A percentile compares a stretch with the other conserved stretches of the same genome.
Evolutionary conservation across 768 basidiomycete genomes (phyloP).

Genomic region (Pholiota conissans): DNA sequence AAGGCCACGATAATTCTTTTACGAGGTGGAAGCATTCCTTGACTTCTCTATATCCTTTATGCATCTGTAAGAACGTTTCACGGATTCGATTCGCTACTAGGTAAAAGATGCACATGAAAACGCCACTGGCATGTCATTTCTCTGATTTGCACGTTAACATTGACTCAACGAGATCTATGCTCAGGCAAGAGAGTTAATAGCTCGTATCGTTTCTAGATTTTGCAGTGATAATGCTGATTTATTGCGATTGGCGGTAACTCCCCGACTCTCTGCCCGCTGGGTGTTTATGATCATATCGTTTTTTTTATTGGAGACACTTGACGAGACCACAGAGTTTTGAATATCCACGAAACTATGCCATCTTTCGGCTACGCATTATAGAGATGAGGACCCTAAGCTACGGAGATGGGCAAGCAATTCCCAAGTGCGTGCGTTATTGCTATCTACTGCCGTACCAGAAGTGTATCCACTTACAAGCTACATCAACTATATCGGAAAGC

Average conservation of each 20-base stretch:
- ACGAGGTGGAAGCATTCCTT: neutral
- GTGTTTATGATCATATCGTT: neutral
- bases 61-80: neutral
- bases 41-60: neutral
- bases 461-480: neutral
- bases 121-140: neutral
- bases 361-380: too few relatives aligned
- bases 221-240: neutral
- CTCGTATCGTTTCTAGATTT: neutral
- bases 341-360: too few relatives aligned
- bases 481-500: neutral
- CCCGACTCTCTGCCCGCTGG: neutral
- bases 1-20: neutral
- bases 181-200: neutral
- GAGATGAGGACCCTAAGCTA: neutral
- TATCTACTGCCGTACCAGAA: neutral
- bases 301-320: too few relatives aligned
- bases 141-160: neutral
- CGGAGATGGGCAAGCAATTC: neutral
- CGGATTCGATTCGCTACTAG: neutral
- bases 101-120: neutral
- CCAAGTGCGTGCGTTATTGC: conserved; percentile 1
- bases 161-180: neutral
- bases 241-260: too few relatives aligned
- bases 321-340: too few relatives aligned